Percentiles rank a stretch among this genome's conserved stretches.
Conservation (phyloP, 805 yeast species). For the Candida vartiovaarae region DNA sequence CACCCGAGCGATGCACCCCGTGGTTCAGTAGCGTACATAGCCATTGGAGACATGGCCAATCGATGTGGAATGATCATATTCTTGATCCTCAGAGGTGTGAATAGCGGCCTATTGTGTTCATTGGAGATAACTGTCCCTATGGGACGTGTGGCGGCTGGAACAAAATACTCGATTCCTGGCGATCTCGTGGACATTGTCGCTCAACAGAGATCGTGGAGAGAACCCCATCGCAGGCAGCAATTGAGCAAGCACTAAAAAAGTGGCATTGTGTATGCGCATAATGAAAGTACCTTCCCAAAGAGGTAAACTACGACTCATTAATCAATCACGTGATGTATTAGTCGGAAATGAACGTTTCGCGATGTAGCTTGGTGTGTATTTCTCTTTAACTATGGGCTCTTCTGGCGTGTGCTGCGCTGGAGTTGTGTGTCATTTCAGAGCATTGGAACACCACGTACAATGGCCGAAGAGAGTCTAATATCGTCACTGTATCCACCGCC, state of each 20-base stretch:
- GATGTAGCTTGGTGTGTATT: no score
- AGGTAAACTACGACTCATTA: no score
- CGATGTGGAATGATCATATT: constrained; percentile 35
- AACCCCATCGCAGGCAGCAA: not conserved
- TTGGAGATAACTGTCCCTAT: not conserved
- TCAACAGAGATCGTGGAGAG: no score
- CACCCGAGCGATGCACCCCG: constrained; percentile 26
- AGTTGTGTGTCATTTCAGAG: no score
- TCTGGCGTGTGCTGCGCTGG: no score
- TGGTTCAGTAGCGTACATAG: constrained; percentile 37
- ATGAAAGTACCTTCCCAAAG: no score
- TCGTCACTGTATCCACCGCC: constrained; percentile 92
- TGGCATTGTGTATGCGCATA: no score
- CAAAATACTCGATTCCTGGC: constrained; percentile 1
- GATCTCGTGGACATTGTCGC: not conserved
- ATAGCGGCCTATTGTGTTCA: constrained; percentile 2
- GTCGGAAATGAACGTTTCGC: no score
- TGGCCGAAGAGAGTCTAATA: constrained; percentile 16
- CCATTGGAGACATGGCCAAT: constrained; percentile 51
- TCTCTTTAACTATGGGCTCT: no score
- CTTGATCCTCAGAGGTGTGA: constrained; percentile 17
- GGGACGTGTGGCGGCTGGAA: constrained; percentile 1
- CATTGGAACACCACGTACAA: not conserved
- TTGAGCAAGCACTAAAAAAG: not conserved
- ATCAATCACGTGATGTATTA: no score